Evolutionary conservation across 2,329 filamentous ascomycete genomes (phyloP).

Genomic region (Drechslerella stenobrocha): DNA sequence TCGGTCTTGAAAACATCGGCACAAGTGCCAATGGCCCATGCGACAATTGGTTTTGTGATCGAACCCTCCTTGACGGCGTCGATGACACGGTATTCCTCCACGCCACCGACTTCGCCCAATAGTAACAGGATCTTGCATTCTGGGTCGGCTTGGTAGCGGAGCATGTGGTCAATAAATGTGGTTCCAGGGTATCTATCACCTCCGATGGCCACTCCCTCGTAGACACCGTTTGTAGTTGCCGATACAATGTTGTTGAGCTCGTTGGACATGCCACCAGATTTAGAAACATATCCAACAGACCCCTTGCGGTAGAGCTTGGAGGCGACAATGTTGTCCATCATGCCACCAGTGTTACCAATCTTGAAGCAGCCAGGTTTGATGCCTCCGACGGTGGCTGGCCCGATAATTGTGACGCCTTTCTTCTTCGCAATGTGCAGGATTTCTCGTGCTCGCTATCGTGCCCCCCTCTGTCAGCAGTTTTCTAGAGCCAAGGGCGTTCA

Average conservation of each 20-base stretch:
- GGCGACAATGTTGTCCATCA: slow-evolving; percentile 99
- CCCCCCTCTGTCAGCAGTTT: neutral
- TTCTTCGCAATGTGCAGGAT: slow-evolving; percentile 95
- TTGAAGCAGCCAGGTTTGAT: slow-evolving; percentile 99
- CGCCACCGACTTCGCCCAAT: slow-evolving; percentile 97
- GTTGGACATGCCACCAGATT: slow-evolving; percentile 99
- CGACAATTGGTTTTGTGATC: slow-evolving; percentile 98
- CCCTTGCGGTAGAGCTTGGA: slow-evolving; percentile 99
- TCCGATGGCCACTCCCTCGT: slow-evolving; percentile 98
- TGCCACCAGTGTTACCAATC: slow-evolving; percentile 99
- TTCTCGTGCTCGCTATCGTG: slow-evolving; percentile 75
- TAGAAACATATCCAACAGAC: slow-evolving; percentile 98
- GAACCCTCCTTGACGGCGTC: slow-evolving; percentile 91
- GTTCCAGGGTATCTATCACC: slow-evolving; percentile 98
- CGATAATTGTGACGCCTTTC: slow-evolving; percentile 99
- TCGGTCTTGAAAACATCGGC: slow-evolving; percentile 99
- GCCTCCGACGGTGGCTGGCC: slow-evolving; percentile 95
- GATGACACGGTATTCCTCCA: slow-evolving; percentile 99
- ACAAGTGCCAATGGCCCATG: slow-evolving; percentile 99
- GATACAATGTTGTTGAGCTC: slow-evolving; percentile 99
- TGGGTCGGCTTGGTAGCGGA: slow-evolving; percentile 83
- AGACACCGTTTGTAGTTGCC: slow-evolving; percentile 94
- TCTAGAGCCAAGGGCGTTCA: neutral
- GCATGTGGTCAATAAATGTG: slow-evolving; percentile 97
- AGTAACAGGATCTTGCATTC: slow-evolving; percentile 96